Evolutionary conservation across 2,329 filamentous ascomycete species (phyloP), one percentile per base, ranked within the genome.

Genomic region (Neurospora sp.): DNA sequence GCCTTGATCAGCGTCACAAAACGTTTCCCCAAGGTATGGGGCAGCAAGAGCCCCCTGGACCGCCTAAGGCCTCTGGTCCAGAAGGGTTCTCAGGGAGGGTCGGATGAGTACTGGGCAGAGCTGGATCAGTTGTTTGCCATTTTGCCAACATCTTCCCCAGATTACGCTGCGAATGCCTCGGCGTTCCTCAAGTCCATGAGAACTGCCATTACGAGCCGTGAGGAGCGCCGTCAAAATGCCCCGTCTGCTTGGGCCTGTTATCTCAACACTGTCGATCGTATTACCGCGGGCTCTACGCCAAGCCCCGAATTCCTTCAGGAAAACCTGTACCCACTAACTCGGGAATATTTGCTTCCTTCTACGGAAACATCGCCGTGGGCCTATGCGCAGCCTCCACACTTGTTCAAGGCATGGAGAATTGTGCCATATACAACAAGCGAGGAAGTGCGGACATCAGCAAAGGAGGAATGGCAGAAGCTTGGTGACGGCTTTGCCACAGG

Each of bases 21-120:
- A 38, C 78, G 78, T 12, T 85, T 89, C 67, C 89, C 92, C 0
- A 84, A 88, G 17, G 83, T 94, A 10, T 99, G 96, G 96, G 90
- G 88, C 1, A 83, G 86, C n/a, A 86, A 88, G 73, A 87, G 85
- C 70, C 83, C 87, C 0, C 74, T 86, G 1, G 81, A 82, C 4
- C 81, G 90, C 28, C 79, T 99, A 4, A 86, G 87, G 67, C 83
- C 88, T 8, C 96, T 96, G 74, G 82, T 98, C 6, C 89, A 91
- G 72, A 92, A 89, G 75, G 95, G 96, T 2, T 97, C 95, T 0
- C 92, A 97, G 76, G 87, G 89, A n/a, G 91, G 91, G 3, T 83
- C 88, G 0, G 81, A 84, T 3, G 86, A 84, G 10, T 97, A 90
- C 77, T 99, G 96, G 96, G 80, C 84, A 36, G 87, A 86, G 17